phyloP scores from a whole-genome alignment of 805 yeast species.

The Wickerhamiella siamensis region DNA sequence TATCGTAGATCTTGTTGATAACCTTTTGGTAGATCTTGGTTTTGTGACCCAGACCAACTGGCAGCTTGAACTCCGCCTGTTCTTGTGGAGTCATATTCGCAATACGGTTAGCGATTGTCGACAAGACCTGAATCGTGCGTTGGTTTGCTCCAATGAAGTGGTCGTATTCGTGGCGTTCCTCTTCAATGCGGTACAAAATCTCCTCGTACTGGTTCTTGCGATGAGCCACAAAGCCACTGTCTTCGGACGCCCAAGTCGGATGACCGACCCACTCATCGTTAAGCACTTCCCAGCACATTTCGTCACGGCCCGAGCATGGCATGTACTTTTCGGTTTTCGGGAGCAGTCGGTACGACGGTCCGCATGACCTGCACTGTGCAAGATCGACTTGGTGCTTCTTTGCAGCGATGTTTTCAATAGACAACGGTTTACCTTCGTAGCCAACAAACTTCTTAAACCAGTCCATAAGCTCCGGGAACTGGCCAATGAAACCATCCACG shows the following conservation, averaged over 20 bases:
- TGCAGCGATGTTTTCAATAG: slow-evolving; percentile 72
- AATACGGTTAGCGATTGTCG: slow-evolving; percentile 85
- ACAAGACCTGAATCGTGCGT: slow-evolving; percentile 88
- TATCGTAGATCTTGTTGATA: slow-evolving; percentile 80
- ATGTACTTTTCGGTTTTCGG: slow-evolving; percentile 89
- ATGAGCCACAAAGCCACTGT: slow-evolving; percentile 97
- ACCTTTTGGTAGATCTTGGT: slow-evolving; percentile 92
- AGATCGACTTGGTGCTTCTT: slow-evolving; percentile 86
- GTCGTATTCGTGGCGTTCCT: slow-evolving; percentile 95
- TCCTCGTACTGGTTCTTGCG: slow-evolving; percentile 97
- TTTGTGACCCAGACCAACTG: slow-evolving; percentile 86
- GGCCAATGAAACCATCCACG: slow-evolving; percentile 74
- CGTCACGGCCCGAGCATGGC: slow-evolving; percentile 98
- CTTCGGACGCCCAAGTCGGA: slow-evolving; percentile 99
- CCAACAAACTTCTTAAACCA: slow-evolving; percentile 94
- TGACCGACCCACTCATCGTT: slow-evolving; percentile 99
- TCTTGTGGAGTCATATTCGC: slow-evolving; percentile 89
- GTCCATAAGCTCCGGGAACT: slow-evolving; percentile 58
- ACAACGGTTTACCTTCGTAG: slow-evolving; percentile 68
- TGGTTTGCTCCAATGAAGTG: slow-evolving; percentile 88
- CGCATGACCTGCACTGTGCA: slow-evolving; percentile 81
- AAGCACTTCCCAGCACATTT: slow-evolving; percentile 96
- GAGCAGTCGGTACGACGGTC: slow-evolving; percentile 83
- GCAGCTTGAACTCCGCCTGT: slow-evolving; percentile 69
- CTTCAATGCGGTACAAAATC: slow-evolving; percentile 85